Evolutionary conservation across 2,329 filamentous ascomycete genomes (phyloP), one percentile per base, ranked within the genome.

Genomic region (Penicillium palitans): DNA sequence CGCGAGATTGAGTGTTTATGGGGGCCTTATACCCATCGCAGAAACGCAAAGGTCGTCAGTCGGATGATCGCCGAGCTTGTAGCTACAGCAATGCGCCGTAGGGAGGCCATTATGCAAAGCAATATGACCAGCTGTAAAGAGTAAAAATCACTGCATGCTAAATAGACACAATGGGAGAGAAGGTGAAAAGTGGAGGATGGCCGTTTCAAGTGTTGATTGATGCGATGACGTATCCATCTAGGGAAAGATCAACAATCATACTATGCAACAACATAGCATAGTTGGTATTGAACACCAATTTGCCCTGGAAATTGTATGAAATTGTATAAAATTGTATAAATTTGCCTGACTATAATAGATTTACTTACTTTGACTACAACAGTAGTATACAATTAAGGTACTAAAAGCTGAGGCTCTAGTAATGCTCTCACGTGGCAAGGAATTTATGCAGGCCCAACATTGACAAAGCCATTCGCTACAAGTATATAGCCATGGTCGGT

Each of bases 21-120:
- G 19, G 29, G 19, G 39, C 15, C 42, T 51, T 65, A 35, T 69
- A 79, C 78, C 78, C 78, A 80, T 74, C 78, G 71, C 21, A 80
- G 68, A 61, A 80, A 79, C 35, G 74, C 56, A 60, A 76, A 79
- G 50, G 72, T 65, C 3, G 67, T 59, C 17, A 78, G 40, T 44
- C 78, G 70, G 50, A 77, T 63, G 35, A 72, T 56, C 13, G 68
- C 60, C 10, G 78, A 79, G 66, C 71, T 78, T 31, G 68, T 65
- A n/a, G 68, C 70, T 19, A 71, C 70, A 29, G 68, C 64, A 46
- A 69, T 60, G n/a, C 69, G 70, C 60, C 62, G 70, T 29, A 72
- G 57, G 33, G 68, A 72, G 41, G 62, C 67, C 75, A 78, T 78
- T 40, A 37, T 57, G 39, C 24, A 29, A 21, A 27, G 9, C 52